Conservation (phyloP, 768 basidiomycete genomes). For the Strobilomyces confusus region DNA sequence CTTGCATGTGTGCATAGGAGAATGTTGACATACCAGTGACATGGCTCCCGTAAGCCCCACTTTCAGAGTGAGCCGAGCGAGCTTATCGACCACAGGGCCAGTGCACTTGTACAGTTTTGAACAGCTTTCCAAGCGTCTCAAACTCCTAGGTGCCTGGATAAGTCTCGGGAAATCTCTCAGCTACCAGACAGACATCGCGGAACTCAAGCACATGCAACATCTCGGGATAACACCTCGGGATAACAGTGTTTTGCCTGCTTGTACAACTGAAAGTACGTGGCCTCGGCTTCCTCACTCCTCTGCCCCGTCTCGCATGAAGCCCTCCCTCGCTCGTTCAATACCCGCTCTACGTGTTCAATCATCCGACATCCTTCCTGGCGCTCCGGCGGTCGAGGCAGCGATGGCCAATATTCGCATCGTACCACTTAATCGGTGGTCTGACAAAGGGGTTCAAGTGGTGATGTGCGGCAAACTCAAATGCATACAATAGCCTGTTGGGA, state of each 20-base stretch:
- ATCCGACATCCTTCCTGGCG: constrained; percentile 73
- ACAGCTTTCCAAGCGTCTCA: constrained; percentile 61
- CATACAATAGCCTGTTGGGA: constrained; percentile 81
- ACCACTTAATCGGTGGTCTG: constrained; percentile 89
- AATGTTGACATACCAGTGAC: constrained; percentile 57
- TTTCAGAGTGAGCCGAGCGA: constrained; percentile 57
- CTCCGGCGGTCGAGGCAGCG: constrained; percentile 85
- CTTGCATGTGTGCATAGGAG: neutral
- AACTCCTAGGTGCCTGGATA: constrained; percentile 32
- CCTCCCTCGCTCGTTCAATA: constrained; percentile 70
- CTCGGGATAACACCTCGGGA: no score
- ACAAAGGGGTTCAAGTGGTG: constrained; percentile 74
- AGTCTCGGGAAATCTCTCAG: constrained; percentile 23
- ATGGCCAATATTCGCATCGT: constrained; percentile 91
- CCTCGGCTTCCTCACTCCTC: constrained; percentile 48
- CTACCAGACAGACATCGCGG: constrained; percentile 58
- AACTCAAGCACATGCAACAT: constrained; percentile 75
- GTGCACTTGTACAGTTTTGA: constrained; percentile 70
- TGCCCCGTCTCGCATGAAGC: constrained; percentile 58
- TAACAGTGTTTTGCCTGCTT: constrained; percentile 80
- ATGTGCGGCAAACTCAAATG: constrained; percentile 90
- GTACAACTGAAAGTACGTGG: constrained; percentile 78
- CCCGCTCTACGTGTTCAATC: constrained; percentile 84
- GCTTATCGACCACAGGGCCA: constrained; percentile 72
- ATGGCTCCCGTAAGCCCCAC: constrained; percentile 75